These are phyloP conservation scores for Logfia minima DNA, from an alignment of 129 eudicot genomes.

Conservation along the genomic window DNA sequence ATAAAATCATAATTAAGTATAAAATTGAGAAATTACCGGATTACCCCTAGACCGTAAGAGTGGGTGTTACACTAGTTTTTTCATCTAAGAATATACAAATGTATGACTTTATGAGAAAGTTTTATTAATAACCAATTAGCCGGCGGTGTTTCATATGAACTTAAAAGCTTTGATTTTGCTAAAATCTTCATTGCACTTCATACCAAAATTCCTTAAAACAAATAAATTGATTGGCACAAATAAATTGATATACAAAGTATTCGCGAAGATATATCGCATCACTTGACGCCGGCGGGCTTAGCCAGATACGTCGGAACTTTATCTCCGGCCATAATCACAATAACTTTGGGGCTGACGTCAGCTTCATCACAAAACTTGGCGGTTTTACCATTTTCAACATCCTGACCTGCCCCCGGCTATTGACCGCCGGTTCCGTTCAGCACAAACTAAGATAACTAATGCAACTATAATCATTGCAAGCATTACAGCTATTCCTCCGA, in stretches of 20 bases:
- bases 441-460: conserved; percentile 49
- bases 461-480: conserved; percentile 41
- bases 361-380: neutral
- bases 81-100: no score
- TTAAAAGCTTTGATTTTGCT: no score
- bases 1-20: no score
- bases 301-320: conserved; percentile 47
- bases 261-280: neutral
- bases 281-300: conserved; percentile 24
- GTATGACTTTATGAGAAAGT: no score
- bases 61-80: no score
- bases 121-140: no score
- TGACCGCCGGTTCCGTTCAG: conserved; percentile 20
- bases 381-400: neutral
- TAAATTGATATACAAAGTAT: neutral
- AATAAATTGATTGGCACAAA: no score
- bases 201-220: no score
- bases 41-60: no score
- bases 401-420: neutral
- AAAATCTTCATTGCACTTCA: no score
- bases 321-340: conserved; percentile 65
- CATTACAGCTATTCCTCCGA: conserved; percentile 42
- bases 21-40: no score
- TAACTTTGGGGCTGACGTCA: conserved; percentile 25
- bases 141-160: no score